Conservation (phyloP, 2,329 filamentous ascomycete species). For the Alternaria ethzedia region DNA sequence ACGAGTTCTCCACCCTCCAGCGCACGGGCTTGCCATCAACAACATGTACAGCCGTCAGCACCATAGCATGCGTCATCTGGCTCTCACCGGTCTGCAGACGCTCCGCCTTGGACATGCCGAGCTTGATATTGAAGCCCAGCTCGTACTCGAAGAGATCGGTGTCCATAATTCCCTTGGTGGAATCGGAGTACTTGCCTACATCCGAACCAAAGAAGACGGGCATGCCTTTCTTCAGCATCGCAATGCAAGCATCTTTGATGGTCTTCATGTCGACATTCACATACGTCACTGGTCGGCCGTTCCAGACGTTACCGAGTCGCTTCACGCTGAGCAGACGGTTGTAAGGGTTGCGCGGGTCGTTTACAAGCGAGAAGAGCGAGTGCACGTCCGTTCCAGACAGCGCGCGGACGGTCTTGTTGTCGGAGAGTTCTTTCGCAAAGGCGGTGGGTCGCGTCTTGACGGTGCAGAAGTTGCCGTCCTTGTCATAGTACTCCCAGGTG, state of each 20-base stretch:
- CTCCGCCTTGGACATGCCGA: constrained; percentile 78
- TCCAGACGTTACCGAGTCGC: constrained; percentile 80
- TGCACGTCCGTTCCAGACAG: constrained; percentile 67
- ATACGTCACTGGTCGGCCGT: constrained; percentile 77
- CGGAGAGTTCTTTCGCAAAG: constrained; percentile 73
- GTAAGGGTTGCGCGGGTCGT: constrained; percentile 82
- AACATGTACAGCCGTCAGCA: constrained; percentile 83
- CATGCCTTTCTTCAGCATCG: constrained; percentile 77
- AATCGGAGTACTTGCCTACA: constrained; percentile 81
- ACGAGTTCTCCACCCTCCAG: constrained; percentile 89
- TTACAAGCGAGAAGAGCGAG: constrained; percentile 78
- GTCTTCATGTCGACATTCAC: constrained; percentile 78
- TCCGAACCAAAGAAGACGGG: constrained; percentile 91
- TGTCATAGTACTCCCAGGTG: constrained; percentile 80
- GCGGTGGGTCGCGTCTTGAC: constrained; percentile 70
- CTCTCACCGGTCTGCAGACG: constrained; percentile 76
- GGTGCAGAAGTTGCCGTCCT: constrained; percentile 67
- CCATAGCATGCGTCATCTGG: constrained; percentile 92
- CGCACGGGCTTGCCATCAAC: constrained; percentile 70
- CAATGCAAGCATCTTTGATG: constrained; percentile 75
- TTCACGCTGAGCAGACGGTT: constrained; percentile 76
- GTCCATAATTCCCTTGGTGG: constrained; percentile 77
- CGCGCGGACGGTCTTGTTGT: constrained; percentile 63
- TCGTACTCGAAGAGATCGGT: constrained; percentile 77
- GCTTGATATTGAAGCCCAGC: constrained; percentile 78